These are phyloP conservation scores for Orbilia oligospora DNA, from an alignment of 2,329 filamentous ascomycete genomes.

Conservation along the genomic window DNA sequence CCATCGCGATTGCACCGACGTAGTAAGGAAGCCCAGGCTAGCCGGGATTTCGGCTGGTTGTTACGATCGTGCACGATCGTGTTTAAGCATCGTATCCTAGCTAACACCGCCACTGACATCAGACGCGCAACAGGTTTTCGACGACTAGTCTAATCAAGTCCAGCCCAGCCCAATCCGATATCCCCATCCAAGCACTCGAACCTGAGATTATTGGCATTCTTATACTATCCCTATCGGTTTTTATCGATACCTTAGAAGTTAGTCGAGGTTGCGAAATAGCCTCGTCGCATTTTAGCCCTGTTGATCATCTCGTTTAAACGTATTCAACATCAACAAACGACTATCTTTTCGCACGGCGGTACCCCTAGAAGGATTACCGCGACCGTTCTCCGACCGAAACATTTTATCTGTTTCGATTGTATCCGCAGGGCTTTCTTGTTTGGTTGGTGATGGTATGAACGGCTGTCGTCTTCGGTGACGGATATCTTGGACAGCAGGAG, in stretches of 20 bases:
- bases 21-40: neutral
- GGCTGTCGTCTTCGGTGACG: slow-evolving; percentile 19
- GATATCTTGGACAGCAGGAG: slow-evolving; percentile 63
- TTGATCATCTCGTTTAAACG: neutral
- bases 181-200: neutral
- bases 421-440: neutral
- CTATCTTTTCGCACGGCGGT: neutral
- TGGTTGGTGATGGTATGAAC: slow-evolving; percentile 41
- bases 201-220: neutral
- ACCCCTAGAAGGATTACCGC: neutral
- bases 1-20: neutral
- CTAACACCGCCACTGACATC: slow-evolving; percentile 14
- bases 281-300: neutral
- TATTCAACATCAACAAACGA: neutral
- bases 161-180: neutral
- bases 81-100: neutral
- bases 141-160: neutral
- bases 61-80: neutral
- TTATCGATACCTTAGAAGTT: neutral
- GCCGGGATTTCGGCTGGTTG: neutral
- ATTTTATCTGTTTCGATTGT: neutral
- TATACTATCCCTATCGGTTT: neutral
- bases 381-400: neutral
- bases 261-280: too few species aligned
- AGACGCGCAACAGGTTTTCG: neutral